Evolutionary conservation across 1,139 yeast genomes (phyloP).

Genomic region (Meyerozyma smithsonii): DNA sequence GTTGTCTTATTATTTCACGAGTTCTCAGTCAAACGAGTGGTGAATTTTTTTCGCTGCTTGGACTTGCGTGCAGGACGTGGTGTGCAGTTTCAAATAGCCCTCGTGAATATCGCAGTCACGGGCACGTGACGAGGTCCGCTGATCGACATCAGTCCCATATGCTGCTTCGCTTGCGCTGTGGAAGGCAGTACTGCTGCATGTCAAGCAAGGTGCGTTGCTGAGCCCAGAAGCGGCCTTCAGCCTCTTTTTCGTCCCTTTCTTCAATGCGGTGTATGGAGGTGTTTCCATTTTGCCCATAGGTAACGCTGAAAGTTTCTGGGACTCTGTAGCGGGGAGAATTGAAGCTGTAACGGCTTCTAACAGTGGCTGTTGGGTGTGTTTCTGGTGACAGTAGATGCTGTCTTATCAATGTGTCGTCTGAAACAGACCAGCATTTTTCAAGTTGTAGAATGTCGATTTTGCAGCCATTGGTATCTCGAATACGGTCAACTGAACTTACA

Average conservation of each 20-base stretch:
- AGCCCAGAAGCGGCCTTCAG: slow-evolving; percentile 21
- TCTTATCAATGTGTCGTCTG: slow-evolving; percentile 21
- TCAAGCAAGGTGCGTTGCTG: slow-evolving; percentile 25
- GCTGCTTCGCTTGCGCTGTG: slow-evolving; percentile 14
- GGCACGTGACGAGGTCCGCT: slow-evolving; percentile 16
- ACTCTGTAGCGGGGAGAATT: slow-evolving; percentile 22
- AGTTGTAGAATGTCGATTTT: slow-evolving; percentile 12
- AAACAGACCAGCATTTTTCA: slow-evolving; percentile 31
- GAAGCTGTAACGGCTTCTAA: slow-evolving; percentile 18
- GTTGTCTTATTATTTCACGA: slow-evolving; percentile 32
- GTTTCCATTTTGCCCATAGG: neutral
- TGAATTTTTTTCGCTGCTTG: slow-evolving; percentile 12
- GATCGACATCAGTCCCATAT: slow-evolving; percentile 12
- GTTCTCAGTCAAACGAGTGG: slow-evolving; percentile 8
- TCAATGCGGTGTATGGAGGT: neutral
- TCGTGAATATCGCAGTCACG: slow-evolving; percentile 21
- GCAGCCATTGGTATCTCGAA: slow-evolving; percentile 7
- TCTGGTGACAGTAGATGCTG: slow-evolving; percentile 6
- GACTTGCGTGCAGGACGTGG: neutral
- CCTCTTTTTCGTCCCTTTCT: neutral
- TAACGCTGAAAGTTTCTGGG: slow-evolving; percentile 12
- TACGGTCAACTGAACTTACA: slow-evolving; percentile 16
- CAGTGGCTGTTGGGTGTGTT: slow-evolving; percentile 12
- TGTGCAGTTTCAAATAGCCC: slow-evolving; percentile 7
- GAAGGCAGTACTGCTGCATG: slow-evolving; percentile 26